Base-by-base conservation (phyloP, 495 filamentous ascomycete genomes). In the Hypoxylon crocopeplum region DNA sequence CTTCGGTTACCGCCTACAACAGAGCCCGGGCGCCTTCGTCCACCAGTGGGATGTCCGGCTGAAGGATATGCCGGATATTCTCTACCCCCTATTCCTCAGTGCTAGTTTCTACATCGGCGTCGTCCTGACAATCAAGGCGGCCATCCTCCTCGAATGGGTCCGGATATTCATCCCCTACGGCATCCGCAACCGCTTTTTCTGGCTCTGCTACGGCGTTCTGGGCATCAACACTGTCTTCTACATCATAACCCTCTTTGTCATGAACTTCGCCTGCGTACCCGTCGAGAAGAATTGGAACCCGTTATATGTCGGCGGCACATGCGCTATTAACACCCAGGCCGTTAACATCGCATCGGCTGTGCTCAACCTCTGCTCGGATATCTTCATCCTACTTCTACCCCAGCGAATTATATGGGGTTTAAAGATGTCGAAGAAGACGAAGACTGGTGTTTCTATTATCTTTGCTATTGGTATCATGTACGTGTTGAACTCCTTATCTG, bases 221-320 rank as follows among this genome's bases (percentile, higher is more conserved):
- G 66, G 61, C 7, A 36, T 78, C 5, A 77, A 79, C 36, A 55
- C 75, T 4, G 15, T 72, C 1, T 78, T 80, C 56, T 60, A 77
- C 25, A 50, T 79, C 30, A 59, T 73, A 5, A 77, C 73, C 40
- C 58, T 82, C 2, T 52, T 84, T 25, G 67, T 76, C 5, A 69
- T 71, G 5, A 72, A 76, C 13, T 79, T 82, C 44, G 69, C 77
- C 39, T 84, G 81, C 54, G 17, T 47, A 0, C 79, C 79, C 4
- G 34, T 38, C 34, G 10, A 38, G 13, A 16, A 19, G 34, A 5
- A 1, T 5, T 38, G 34, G 34, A 10, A 38, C 15, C 2, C 10
- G 13, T 2, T 19, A 7, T 17, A 17, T 13, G 5, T 13, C 4
- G 34, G 34, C 2, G 13, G 13, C 5, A 5, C 7, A 4, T 38